These are phyloP conservation scores for Clitopilus passeckerianus DNA, from an alignment of 768 basidiomycete genomes.

Conservation along the genomic window DNA sequence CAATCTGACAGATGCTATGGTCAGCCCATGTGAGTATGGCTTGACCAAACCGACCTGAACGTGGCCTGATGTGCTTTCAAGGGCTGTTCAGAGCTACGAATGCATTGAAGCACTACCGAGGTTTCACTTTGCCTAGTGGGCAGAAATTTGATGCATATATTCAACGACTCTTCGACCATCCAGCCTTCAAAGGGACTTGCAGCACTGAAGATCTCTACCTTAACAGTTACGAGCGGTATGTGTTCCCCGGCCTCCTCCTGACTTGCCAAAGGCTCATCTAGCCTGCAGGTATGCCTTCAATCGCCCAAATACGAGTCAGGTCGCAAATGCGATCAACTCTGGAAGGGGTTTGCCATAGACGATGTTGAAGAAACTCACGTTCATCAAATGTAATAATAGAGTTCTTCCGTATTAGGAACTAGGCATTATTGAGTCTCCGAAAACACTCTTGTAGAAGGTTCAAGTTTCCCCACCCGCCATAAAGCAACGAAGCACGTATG, in stretches of 20 bases:
- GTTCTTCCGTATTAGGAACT: no score
- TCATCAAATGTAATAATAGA: no score
- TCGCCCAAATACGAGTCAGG: constrained; percentile 71
- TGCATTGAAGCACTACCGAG: constrained; percentile 64
- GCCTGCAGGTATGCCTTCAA: constrained; percentile 65
- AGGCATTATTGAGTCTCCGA: no score
- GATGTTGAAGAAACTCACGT: no score
- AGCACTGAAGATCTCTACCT: constrained; percentile 64
- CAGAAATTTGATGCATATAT: constrained; percentile 50
- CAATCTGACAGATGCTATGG: constrained; percentile 64
- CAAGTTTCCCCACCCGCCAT: no score
- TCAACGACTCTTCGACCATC: constrained; percentile 49
- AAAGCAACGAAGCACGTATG: no score
- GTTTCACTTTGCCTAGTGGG: constrained; percentile 50
- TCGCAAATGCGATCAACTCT: constrained; percentile 70
- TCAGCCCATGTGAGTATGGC: constrained; percentile 52
- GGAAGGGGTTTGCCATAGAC: constrained; percentile 58
- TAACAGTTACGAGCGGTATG: constrained; percentile 67
- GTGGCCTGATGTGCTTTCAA: constrained; percentile 16
- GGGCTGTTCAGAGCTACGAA: constrained; percentile 66
- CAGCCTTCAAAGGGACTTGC: constrained; percentile 62
- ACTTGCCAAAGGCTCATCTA: background rate
- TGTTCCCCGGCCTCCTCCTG: background rate
- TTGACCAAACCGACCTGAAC: constrained; percentile 1
- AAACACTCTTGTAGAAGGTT: no score